Percentiles rank a stretch among this genome's conserved stretches.
These are phyloP conservation scores for Thalassiosira profunda DNA, from an alignment of 108 stramenopile genomes.

Conservation along the genomic window DNA sequence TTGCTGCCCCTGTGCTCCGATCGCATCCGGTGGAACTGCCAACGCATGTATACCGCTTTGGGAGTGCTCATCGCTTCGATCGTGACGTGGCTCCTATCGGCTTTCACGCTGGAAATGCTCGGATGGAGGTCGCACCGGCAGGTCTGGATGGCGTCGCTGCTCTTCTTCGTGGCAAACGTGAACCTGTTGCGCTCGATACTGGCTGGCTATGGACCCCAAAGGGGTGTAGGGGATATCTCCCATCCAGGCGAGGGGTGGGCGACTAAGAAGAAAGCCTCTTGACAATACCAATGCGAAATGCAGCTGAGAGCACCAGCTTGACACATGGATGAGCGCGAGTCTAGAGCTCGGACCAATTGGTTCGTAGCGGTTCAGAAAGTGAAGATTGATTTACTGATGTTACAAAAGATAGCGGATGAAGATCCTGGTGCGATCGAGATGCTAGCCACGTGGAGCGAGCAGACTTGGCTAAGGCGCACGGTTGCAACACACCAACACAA, in stretches of 20 bases:
- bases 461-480: no score
- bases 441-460: no score
- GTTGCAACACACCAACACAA: no score
- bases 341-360: no score
- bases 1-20: conserved; percentile 79
- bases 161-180: conserved; percentile 81
- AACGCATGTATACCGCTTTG: conserved; percentile 38
- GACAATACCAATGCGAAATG: no score
- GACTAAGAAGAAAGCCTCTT: not conserved
- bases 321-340: no score
- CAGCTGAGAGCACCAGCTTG: no score
- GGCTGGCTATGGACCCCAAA: conserved; percentile 18
- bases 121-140: conserved; percentile 70
- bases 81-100: conserved; percentile 73
- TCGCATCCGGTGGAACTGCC: conserved; percentile 43
- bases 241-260: not conserved
- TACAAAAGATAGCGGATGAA: no score
- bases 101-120: conserved; percentile 88
- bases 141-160: conserved; percentile 79
- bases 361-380: no score
- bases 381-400: no score
- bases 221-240: not conserved
- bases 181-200: conserved; percentile 69
- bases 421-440: no score
- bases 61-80: conserved; percentile 50